Base-by-base conservation (phyloP, 768 basidiomycete genomes). In the Exidia glandulosa region DNA sequence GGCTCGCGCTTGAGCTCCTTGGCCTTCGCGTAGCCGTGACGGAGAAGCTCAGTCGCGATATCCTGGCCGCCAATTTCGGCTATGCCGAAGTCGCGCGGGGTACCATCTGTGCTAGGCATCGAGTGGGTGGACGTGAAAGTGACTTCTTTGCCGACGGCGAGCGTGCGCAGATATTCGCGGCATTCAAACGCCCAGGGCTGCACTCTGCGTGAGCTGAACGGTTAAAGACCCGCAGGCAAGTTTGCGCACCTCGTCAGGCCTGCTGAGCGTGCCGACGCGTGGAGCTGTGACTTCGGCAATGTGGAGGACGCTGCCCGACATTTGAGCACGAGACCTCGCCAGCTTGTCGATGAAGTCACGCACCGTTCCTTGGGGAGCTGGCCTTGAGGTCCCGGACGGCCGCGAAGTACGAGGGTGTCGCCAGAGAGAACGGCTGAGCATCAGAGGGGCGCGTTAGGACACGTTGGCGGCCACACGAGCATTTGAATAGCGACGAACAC, bases 151-250 rank as follows among this genome's bases (percentile, higher is more conserved):
- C 94, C 95, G 57, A 97, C 92, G 12, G 85, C 77, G 52, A 94
- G 74, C 27, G 84, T 76, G 47, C 96, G 87, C 34, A 98, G 77
- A 73, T 87, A 96, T 74, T 97, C 96, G 64, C 96, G 87, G 54
- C 93, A 83, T 69, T 94, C 90, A 71, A 87, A 96, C 2, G 95
- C 89, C 84, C 87, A 93, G 5, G 86, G 83, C 90, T 95, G 64
- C 19, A 32, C 13, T 13, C 31, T 67, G 19, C 64, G 63, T 25
- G 58, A 36, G 23, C 32, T 36, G 3, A 59, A 13, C 32, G 55
- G 61, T 37, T 54, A 52, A 56, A 34, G 56, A 29, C 57, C 59
- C 34, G 33, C 3, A 59, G 10, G 41, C 3, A 52, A 56, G 34
- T 29, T 10, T n/a, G 60, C 73, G 54, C 56, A 86, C 93, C 79